Percentiles rank a stretch among this genome's conserved stretches.
Conservation (phyloP, 805 yeast species). For the Limtongia smithiae region DNA sequence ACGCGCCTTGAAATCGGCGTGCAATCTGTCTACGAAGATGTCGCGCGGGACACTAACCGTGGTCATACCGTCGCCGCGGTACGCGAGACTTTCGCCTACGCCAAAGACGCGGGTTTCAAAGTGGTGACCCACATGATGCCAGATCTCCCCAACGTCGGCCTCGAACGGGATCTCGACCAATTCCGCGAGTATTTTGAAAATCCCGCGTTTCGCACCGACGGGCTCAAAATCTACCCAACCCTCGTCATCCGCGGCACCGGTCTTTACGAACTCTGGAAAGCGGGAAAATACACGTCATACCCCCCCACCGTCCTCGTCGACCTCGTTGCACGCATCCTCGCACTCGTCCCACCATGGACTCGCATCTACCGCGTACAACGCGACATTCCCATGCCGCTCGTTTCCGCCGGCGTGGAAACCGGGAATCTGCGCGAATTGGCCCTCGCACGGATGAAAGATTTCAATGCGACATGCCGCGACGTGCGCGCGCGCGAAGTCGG, state of each 20-base stretch:
- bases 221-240: conserved; percentile 92
- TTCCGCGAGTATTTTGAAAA: conserved; percentile 94
- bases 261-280: conserved; percentile 93
- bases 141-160: conserved; percentile 95
- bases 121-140: conserved; percentile 99
- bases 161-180: conserved; percentile 96
- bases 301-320: conserved; percentile 93
- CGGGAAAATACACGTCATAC: conserved; percentile 89
- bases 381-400: conserved; percentile 98
- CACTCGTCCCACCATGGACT: conserved; percentile 98
- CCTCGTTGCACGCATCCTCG: conserved; percentile 90
- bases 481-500: conserved; percentile 98
- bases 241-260: conserved; percentile 97
- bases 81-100: conserved; percentile 88
- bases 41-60: conserved; percentile 95
- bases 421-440: conserved; percentile 96
- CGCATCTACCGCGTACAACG: conserved; percentile 97
- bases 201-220: conserved; percentile 96
- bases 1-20: conserved; percentile 96
- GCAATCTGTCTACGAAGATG: conserved; percentile 95
- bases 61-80: conserved; percentile 97
- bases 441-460: conserved; percentile 94
- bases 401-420: conserved; percentile 95
- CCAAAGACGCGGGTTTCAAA: conserved; percentile 98
- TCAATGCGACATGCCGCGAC: conserved; percentile 93